Percentiles rank a stretch among this genome's conserved stretches.
Evolutionary conservation across 192 early-diverging fungal species (phyloP).

Genomic region (Umbelopsis ramanniana): DNA sequence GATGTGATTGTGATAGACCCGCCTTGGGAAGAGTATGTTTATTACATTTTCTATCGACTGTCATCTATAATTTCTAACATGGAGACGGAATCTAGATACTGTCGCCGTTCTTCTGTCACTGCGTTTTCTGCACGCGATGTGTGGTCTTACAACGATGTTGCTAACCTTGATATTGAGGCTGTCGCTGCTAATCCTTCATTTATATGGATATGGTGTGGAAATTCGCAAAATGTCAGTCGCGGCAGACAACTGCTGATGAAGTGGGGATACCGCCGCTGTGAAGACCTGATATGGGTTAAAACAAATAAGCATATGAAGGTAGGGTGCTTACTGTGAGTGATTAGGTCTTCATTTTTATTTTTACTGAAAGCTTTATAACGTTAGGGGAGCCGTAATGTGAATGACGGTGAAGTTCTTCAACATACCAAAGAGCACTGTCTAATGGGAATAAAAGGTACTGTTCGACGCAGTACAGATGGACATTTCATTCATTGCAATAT

Average conservation of each 20-base stretch:
- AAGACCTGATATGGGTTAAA: constrained; percentile 72
- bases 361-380: not conserved
- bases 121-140: constrained; percentile 28
- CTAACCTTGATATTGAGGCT: constrained; percentile 55
- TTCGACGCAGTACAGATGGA: constrained; percentile 63
- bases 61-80: not conserved
- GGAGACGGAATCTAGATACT: constrained; percentile 17
- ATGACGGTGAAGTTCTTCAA: constrained; percentile 51
- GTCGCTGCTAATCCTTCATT: constrained; percentile 64
- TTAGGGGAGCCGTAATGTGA: constrained; percentile 45
- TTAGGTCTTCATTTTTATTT: not conserved
- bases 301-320: constrained; percentile 57
- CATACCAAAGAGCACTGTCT: constrained; percentile 71
- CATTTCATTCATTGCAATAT: constrained; percentile 78
- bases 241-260: constrained; percentile 60
- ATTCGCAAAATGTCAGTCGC: constrained; percentile 55
- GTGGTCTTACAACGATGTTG: constrained; percentile 60
- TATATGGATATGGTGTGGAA: constrained; percentile 66
- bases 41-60: not conserved
- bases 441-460: constrained; percentile 69
- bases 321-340: not conserved
- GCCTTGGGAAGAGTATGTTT: constrained; percentile 54
- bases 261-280: constrained; percentile 70
- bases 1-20: constrained; percentile 72
- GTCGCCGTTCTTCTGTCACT: constrained; percentile 30